Base-by-base conservation (phyloP, 164 flowering plant species). In the Chloranthus sessilifolius region DNA sequence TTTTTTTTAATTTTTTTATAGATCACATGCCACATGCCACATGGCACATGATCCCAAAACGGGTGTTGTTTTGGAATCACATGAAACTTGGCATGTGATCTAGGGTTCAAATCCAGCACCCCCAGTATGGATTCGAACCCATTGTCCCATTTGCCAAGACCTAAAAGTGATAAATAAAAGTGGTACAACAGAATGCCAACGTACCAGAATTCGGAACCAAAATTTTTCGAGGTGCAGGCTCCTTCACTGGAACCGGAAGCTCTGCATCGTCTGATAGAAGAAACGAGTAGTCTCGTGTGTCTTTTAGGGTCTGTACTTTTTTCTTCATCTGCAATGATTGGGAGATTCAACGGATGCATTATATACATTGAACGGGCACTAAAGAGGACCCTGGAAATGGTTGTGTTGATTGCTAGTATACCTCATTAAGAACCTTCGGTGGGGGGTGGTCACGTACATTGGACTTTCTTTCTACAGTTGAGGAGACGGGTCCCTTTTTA, bases 261-360 rank as follows among this genome's bases (percentile, higher is more conserved):
- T 80, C 85, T 4, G 82, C 80, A 70, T 85, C 92, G 43, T 85
- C 96, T 12, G 96, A 81, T 12, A 78, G 55, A 7, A 94, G 76
- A 65, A 85, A 89, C 35, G 99, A 89, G 68, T 89, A 94, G 60
- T 94, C 97, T 45, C 99, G 73, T 0, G 78, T 69, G 36, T 78
- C 78, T 62, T 77, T 87, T 3, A 81, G 74, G 20, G 72, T 76
- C 67, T 87, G 81, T 5, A 49, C 85, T 64, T 87, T 87, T 48
- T 19, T 21, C 58, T 79, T 74, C 2, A 36, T 14, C 94, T 82
- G 75, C 64, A 53, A 64, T 2, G 15, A 21, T 35, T 27, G 15
- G 12, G 29, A n/a, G n/a, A 45, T 37, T 30, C 4, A 10, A 5
- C 21, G 7, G n/a, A 27, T 27, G 35, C 10, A 29, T 40, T 17